Evolutionary conservation across 768 basidiomycete species (phyloP), one percentile per base, ranked within the genome.

Genomic region (Tulasnella sp.): DNA sequence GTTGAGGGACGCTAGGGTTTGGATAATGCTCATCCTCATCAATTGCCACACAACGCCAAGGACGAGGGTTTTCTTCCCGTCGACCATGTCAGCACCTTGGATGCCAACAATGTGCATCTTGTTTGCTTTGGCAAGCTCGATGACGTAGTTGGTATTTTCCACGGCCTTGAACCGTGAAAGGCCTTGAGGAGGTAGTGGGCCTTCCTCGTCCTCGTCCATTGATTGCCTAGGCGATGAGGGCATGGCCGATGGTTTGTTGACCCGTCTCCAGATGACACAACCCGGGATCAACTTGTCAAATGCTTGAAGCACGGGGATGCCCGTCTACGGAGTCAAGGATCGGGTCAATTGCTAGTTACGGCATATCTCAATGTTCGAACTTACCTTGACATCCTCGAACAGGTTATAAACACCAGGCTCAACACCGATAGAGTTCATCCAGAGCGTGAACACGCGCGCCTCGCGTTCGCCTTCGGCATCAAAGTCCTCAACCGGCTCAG

Each of bases 401-500:
- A 99, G 71, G 72, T 97, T 93, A 76, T 87, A 91, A 14, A 99
- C 93, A 42, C 82, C 84, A 0, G 96, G 96, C 54, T 99, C 93
- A 59, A 98, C 96, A 61, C 88, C 90, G 49, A 99, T 78, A 11
- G 89, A 92, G 74, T 99, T 99, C 60, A 99, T 76, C 96, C 96
- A 99, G 17, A 99, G 80, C 0, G 86, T 99, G 68, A 99, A 99
- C 29, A 93, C 96, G 35, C 94, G 82, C 4, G 96, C 96, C 69
- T 98, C 96, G 45, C 96, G 83, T 69, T 99, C 96, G 59, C 96
- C 96, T 69, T 99, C 96, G 0, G 94, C 96, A 61, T 99, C 96
- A 64, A 99, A 99, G 72, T 98, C 96, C 65, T 97, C 94, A 34
- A 99, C 79, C 0, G 74, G 79, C 21, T 87, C 86, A 59, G 88